Base-by-base conservation (phyloP, 1,139 yeast genomes). In the Debaryomycetaceae sp. region DNA sequence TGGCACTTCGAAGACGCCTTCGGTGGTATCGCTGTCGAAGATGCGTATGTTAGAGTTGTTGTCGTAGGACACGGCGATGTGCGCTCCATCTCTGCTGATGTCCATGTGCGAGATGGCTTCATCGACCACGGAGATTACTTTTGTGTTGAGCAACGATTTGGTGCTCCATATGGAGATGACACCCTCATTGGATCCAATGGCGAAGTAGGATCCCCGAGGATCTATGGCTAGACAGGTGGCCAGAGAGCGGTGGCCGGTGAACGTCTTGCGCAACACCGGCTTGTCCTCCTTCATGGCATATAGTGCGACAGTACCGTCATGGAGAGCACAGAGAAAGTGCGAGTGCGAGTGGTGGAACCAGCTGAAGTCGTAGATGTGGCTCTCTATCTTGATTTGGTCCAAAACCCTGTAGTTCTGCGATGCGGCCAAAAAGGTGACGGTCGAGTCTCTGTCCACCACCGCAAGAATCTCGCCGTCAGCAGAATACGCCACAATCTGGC, bases 151-250 rank as follows among this genome's bases (percentile, higher is more conserved):
- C 65, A 84, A 65, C 17, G 75, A 70, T 3, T 61, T 49, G 6
- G 80, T 59, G 38, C 72, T 70, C 88, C 90, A 86, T 9, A 83
- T 43, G 23, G 83, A 73, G n/a, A 85, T 76, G 30, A 81, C 74
- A 6, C 93, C 93, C 55, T 86, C 93, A 43, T 77, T 76, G n/a
- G 86, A 73, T 0, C 89, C 93, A 4, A 76, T 76, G 1, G 79
- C 76, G 9, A 85, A 52, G 52, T 63, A 78, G 22, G 65, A 57
- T 0, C 88, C 93, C 44, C 72, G 58, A 1, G 87, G 85, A 53
- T 84, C 90, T 44, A 83, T 66, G 7, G 68, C 66, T 8, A 83
- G 49, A 38, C 77, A 59, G 3, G 80, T 75, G 2, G 80, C 73
- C 0, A 83, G 66, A 1, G 85, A 75, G 38, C 83, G 68, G 55